These are phyloP conservation scores for Hypoxylon sp. DNA, from an alignment of 2,329 filamentous ascomycete species.

Conservation along the genomic window DNA sequence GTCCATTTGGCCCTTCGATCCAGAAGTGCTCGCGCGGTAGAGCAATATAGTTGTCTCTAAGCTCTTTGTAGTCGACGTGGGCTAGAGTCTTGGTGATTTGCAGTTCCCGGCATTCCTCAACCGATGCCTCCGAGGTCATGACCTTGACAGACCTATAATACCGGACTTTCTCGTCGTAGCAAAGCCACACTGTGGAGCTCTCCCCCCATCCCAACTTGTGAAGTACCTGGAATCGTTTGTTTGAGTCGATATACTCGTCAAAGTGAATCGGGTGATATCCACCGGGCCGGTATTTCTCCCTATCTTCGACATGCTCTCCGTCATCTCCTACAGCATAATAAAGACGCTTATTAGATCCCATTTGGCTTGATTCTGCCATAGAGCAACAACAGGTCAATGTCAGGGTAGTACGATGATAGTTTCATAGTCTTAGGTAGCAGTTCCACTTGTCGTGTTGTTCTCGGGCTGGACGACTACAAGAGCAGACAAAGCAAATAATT, in stretches of 20 bases:
- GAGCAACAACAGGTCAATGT: neutral
- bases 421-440: too few relatives aligned
- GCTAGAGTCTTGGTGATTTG: conserved; percentile 1
- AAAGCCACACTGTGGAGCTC: conserved; percentile 30
- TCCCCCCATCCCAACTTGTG: conserved; percentile 28
- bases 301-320: conserved; percentile 16
- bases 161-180: conserved; percentile 12
- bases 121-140: conserved; percentile 24
- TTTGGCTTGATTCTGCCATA: neutral
- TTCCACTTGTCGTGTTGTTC: too few relatives aligned
- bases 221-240: conserved; percentile 28
- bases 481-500: neutral
- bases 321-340: conserved; percentile 15
- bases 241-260: conserved; percentile 16
- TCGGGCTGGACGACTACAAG: neutral
- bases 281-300: conserved; percentile 30
- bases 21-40: conserved; percentile 33
- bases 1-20: conserved; percentile 34
- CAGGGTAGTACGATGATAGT: too few relatives aligned
- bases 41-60: conserved; percentile 21
- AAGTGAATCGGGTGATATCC: conserved; percentile 35
- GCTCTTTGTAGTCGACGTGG: conserved; percentile 1
- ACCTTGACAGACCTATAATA: conserved; percentile 26
- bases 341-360: neutral
- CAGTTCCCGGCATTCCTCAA: conserved; percentile 21